Conservation (phyloP, 176 grass and related monocot genomes). For the Zoysia pacifica region DNA sequence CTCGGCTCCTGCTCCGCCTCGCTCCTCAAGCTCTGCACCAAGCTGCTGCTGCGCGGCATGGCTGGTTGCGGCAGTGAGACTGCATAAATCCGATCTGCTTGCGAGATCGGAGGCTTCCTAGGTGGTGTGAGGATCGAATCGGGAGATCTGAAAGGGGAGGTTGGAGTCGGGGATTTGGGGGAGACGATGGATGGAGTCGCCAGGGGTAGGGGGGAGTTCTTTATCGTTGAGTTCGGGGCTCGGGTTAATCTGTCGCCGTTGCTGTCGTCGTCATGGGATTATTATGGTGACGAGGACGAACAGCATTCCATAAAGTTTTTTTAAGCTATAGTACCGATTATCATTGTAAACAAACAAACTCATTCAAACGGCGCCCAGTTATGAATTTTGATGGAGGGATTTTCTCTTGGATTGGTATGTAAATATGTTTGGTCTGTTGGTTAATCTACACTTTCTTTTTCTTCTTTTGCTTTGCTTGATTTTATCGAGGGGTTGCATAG, state of each 20-base stretch:
- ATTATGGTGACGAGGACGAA: slow-evolving; percentile 41
- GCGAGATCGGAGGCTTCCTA: slow-evolving; percentile 4
- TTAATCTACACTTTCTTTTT: not conserved
- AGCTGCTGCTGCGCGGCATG: slow-evolving; percentile 47
- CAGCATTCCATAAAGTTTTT: not conserved
- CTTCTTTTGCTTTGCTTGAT: not conserved
- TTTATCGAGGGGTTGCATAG: not conserved
- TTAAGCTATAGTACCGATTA: not conserved
- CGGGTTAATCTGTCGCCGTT: slow-evolving; percentile 43
- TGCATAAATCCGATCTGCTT: slow-evolving; percentile 58
- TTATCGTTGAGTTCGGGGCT: slow-evolving; percentile 31
- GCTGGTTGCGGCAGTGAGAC: slow-evolving; percentile 50
- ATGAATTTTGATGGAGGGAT: not conserved
- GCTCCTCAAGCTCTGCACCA: slow-evolving; percentile 39
- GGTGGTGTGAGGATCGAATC: slow-evolving; percentile 1
- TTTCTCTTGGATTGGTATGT: not conserved
- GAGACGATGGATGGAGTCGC: not conserved
- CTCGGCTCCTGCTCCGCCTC: not conserved
- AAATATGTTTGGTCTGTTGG: too few species aligned
- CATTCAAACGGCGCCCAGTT: too few species aligned
- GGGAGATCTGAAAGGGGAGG: slow-evolving; percentile 41
- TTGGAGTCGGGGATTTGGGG: slow-evolving; percentile 41
- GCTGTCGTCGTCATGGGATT: slow-evolving; percentile 46
- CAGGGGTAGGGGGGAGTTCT: slow-evolving; percentile 2
- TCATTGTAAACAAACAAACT: not conserved